Percentiles rank a stretch among this genome's conserved stretches.
Evolutionary conservation across 2,329 filamentous ascomycete genomes (phyloP).

Genomic region (Chaetomium sp.): DNA sequence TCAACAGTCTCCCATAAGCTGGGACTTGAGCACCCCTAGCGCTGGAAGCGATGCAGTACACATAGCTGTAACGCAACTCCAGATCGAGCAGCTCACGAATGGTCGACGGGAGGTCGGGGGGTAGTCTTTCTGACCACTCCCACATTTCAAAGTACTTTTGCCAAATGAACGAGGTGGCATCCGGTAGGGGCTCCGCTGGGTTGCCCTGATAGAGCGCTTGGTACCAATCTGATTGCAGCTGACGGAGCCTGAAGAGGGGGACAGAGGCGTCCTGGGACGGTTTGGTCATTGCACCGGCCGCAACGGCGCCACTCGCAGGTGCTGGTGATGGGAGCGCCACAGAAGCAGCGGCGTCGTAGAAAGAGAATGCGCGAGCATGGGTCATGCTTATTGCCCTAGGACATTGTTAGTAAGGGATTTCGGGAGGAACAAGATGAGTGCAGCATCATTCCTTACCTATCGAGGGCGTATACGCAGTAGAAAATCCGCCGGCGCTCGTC

Average conservation of each 20-base stretch:
- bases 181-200: conserved; percentile 54
- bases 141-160: conserved; percentile 69
- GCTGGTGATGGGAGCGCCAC: conserved; percentile 59
- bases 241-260: conserved; percentile 75
- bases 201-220: conserved; percentile 80
- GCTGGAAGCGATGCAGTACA: conserved; percentile 81
- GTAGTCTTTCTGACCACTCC: conserved; percentile 74
- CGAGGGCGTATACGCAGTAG: conserved; percentile 83
- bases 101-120: conserved; percentile 54
- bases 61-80: conserved; percentile 83
- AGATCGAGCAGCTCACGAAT: conserved; percentile 76
- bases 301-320: conserved; percentile 39
- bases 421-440: not conserved
- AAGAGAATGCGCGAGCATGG: conserved; percentile 81
- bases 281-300: conserved; percentile 37
- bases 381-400: conserved; percentile 78
- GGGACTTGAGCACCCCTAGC: conserved; percentile 65
- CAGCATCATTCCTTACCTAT: conserved; percentile 52
- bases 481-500: conserved; percentile 79
- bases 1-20: conserved; percentile 69
- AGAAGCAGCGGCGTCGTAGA: conserved; percentile 80
- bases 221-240: conserved; percentile 83
- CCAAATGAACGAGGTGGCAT: conserved; percentile 68
- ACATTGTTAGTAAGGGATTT: conserved; percentile 2
- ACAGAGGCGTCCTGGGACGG: conserved; percentile 62